A percentile compares a stretch with the other conserved stretches of the same genome.
phyloP scores from a whole-genome alignment of 768 basidiomycete genomes.

The Rhodocollybia butyracea region DNA sequence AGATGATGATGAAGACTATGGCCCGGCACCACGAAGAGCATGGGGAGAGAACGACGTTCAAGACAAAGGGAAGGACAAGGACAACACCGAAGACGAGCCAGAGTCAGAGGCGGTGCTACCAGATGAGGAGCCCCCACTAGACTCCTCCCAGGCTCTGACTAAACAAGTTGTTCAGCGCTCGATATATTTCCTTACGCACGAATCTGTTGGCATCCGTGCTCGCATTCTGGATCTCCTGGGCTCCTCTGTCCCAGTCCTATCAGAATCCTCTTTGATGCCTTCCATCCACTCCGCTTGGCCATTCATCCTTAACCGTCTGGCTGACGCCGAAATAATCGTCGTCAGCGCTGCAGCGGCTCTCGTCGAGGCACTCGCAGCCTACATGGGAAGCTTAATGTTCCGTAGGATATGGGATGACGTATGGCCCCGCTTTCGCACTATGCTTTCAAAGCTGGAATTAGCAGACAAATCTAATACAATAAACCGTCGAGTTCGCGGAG shows the following conservation, averaged over 20 bases:
- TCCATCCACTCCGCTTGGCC: conserved; percentile 91
- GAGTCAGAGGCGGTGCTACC: conserved; percentile 37
- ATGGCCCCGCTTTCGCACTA: conserved; percentile 76
- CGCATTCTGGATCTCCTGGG: conserved; percentile 75
- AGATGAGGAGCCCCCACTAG: conserved; percentile 49
- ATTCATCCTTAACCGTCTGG: conserved; percentile 83
- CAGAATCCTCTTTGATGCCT: conserved; percentile 74
- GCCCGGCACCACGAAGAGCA: conserved; percentile 53
- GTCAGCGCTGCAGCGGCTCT: conserved; percentile 71
- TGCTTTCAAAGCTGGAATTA: conserved; percentile 59
- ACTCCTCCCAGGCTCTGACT: conserved; percentile 71
- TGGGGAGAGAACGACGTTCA: conserved; percentile 42
- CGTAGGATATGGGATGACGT: conserved; percentile 86
- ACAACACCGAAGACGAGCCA: conserved; percentile 16
- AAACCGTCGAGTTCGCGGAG: conserved; percentile 46
- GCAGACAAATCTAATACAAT: conserved; percentile 69
- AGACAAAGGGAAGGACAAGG: conserved; percentile 22
- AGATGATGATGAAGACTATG: conserved; percentile 50
- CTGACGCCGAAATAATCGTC: conserved; percentile 73
- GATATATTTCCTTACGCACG: conserved; percentile 87
- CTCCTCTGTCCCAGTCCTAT: conserved; percentile 69
- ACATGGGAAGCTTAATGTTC: conserved; percentile 85
- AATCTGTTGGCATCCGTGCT: conserved; percentile 81
- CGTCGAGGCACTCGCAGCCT: conserved; percentile 64
- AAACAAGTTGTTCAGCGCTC: conserved; percentile 86